A percentile compares a stretch with the other conserved stretches of the same genome.
These are phyloP conservation scores for Cordyceps fumosorosea DNA, from an alignment of 2,329 filamentous ascomycete species.

Conservation along the genomic window DNA sequence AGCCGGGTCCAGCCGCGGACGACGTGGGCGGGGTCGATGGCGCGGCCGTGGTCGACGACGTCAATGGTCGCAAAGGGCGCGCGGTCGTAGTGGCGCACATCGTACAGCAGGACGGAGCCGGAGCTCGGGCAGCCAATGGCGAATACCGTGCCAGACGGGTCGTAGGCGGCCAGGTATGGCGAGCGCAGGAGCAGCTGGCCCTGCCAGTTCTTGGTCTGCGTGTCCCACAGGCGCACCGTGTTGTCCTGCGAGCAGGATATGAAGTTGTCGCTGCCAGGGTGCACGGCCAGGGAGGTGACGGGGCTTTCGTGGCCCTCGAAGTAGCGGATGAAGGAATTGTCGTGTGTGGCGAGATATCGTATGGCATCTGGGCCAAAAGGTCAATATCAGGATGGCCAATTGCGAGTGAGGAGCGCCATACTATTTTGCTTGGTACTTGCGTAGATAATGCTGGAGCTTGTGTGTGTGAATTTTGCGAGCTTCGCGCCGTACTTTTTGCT, in stretches of 20 bases:
- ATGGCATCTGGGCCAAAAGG: slow-evolving; percentile 56
- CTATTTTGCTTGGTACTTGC: slow-evolving; percentile 92
- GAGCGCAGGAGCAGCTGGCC: slow-evolving; percentile 75
- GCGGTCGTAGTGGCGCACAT: slow-evolving; percentile 89
- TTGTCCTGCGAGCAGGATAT: slow-evolving; percentile 88
- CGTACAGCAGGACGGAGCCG: slow-evolving; percentile 80
- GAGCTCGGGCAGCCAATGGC: slow-evolving; percentile 79
- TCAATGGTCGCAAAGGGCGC: slow-evolving; percentile 84
- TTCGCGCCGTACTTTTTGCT: slow-evolving; percentile 97
- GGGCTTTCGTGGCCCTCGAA: slow-evolving; percentile 83
- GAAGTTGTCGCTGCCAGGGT: slow-evolving; percentile 83
- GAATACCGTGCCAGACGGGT: slow-evolving; percentile 87
- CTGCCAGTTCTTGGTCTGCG: slow-evolving; percentile 70
- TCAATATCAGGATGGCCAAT: not conserved
- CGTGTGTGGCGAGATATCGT: slow-evolving; percentile 82
- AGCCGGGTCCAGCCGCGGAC: slow-evolving; percentile 78
- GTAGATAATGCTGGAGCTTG: slow-evolving; percentile 85
- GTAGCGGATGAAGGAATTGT: slow-evolving; percentile 94
- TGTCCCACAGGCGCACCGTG: slow-evolving; percentile 86
- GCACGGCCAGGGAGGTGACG: slow-evolving; percentile 78
- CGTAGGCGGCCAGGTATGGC: slow-evolving; percentile 80
- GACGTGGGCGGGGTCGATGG: slow-evolving; percentile 49
- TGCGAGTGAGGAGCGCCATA: slow-evolving; percentile 29
- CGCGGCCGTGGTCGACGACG: slow-evolving; percentile 50
- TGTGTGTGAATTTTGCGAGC: slow-evolving; percentile 89